A percentile compares a stretch with the other conserved stretches of the same genome.
Evolutionary conservation across 352 stramenopile species (phyloP).

Genomic region (Phytophthora boehmeriae): DNA sequence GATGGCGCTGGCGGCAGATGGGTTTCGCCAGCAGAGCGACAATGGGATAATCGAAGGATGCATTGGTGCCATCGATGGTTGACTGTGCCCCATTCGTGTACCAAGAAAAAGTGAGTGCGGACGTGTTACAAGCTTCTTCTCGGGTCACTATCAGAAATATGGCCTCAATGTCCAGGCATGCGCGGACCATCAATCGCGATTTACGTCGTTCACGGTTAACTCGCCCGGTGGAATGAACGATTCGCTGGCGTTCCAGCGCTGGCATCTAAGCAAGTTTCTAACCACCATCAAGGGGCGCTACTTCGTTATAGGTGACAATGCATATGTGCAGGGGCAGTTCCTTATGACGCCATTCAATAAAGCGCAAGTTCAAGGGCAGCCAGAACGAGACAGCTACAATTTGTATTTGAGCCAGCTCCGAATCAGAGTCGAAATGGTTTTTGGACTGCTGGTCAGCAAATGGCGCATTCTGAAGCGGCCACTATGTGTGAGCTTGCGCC

Average conservation of each 20-base stretch:
- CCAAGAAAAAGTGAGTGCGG: conserved; percentile 1
- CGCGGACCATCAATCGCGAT: neutral
- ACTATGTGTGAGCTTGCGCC: neutral
- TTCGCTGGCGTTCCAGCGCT: neutral
- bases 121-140: conserved; percentile 8
- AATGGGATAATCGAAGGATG: neutral
- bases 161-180: conserved; percentile 17
- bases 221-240: conserved; percentile 14
- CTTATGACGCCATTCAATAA: conserved; percentile 17
- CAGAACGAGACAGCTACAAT: conserved; percentile 17
- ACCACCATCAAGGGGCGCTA: conserved; percentile 1
- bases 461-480: conserved; percentile 18
- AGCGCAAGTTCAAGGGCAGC: neutral
- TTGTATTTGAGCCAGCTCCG: conserved; percentile 8
- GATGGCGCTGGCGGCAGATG: neutral
- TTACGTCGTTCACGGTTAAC: conserved; percentile 1
- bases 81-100: conserved; percentile 13
- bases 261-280: neutral
- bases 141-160: conserved; percentile 20
- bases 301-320: conserved; percentile 17
- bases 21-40: neutral
- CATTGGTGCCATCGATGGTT: conserved; percentile 21
- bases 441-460: conserved; percentile 21
- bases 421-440: too few relatives aligned
- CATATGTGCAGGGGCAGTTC: conserved; percentile 2